phyloP scores from a whole-genome alignment of 306 rosid genomes.

The Citrullus colocynthis region DNA sequence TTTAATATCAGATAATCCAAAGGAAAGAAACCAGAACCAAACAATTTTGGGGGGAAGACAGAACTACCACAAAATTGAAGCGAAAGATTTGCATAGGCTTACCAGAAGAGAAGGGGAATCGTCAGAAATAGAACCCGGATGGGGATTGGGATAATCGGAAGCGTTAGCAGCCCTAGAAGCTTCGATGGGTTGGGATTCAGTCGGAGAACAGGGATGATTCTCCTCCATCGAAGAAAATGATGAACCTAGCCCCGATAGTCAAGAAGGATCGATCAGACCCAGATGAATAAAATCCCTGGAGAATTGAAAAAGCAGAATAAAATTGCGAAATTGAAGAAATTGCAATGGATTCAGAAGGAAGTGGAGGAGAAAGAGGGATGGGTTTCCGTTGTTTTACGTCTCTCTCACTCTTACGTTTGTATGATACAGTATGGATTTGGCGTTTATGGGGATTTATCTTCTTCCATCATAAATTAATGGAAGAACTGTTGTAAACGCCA shows the following conservation, averaged over 20 bases:
- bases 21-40: neutral
- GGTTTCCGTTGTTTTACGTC: neutral
- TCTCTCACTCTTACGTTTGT: neutral
- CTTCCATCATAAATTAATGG: neutral
- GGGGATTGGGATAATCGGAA: constrained; percentile 14
- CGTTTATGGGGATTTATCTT: neutral
- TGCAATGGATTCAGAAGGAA: neutral
- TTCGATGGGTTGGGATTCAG: constrained; percentile 5
- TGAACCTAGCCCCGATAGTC: neutral
- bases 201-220: constrained; percentile 6
- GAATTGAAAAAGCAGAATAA: neutral
- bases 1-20: neutral
- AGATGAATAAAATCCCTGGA: neutral
- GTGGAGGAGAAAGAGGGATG: neutral
- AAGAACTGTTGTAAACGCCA: neutral
- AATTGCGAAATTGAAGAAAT: neutral
- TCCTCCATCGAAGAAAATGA: constrained; percentile 19
- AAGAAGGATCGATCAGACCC: neutral
- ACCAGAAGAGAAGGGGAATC: constrained; percentile 16
- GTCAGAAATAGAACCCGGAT: neutral
- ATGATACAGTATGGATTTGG: neutral
- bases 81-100: neutral
- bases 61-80: neutral
- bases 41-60: neutral
- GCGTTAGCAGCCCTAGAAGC: constrained; percentile 6